Conservation (phyloP, 2,329 filamentous ascomycete species). For the Verticillium albo-atrum region DNA sequence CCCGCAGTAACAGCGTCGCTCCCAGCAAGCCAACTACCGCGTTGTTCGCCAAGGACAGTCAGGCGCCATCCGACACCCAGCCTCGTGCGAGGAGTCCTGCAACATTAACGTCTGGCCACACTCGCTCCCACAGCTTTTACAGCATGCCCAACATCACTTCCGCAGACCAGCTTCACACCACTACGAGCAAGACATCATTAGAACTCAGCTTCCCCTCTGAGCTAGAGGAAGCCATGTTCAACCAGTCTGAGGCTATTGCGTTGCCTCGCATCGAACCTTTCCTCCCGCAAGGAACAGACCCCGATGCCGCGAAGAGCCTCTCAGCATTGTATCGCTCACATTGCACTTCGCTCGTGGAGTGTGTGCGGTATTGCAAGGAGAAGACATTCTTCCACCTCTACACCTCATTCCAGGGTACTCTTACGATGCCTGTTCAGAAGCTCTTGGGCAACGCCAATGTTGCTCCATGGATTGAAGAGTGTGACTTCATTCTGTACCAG, state of each 20-base stretch:
- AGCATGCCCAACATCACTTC: slow-evolving; percentile 52
- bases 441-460: slow-evolving; percentile 77
- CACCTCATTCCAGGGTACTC: slow-evolving; percentile 89
- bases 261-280: slow-evolving; percentile 86
- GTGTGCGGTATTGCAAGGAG: slow-evolving; percentile 92
- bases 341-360: slow-evolving; percentile 92
- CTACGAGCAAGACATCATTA: slow-evolving; percentile 53
- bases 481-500: slow-evolving; percentile 93
- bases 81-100: slow-evolving; percentile 7
- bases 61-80: slow-evolving; percentile 9
- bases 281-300: slow-evolving; percentile 75
- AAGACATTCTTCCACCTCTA: slow-evolving; percentile 96
- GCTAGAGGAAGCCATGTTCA: slow-evolving; percentile 45
- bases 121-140: slow-evolving; percentile 49
- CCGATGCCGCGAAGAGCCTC: slow-evolving; percentile 80
- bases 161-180: slow-evolving; percentile 55
- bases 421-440: slow-evolving; percentile 95
- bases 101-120: slow-evolving; percentile 16
- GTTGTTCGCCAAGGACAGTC: slow-evolving; percentile 21
- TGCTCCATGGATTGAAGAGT: slow-evolving; percentile 91
- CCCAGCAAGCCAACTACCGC: slow-evolving; percentile 5
- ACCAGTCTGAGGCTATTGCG: slow-evolving; percentile 65
- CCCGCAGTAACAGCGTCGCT: slow-evolving; percentile 45
- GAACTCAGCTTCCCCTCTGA: slow-evolving; percentile 58
- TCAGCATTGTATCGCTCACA: slow-evolving; percentile 88